Percentiles rank a stretch among this genome's conserved stretches.
Conservation (phyloP, 345 rosid genomes). For the Mangifera indica region DNA sequence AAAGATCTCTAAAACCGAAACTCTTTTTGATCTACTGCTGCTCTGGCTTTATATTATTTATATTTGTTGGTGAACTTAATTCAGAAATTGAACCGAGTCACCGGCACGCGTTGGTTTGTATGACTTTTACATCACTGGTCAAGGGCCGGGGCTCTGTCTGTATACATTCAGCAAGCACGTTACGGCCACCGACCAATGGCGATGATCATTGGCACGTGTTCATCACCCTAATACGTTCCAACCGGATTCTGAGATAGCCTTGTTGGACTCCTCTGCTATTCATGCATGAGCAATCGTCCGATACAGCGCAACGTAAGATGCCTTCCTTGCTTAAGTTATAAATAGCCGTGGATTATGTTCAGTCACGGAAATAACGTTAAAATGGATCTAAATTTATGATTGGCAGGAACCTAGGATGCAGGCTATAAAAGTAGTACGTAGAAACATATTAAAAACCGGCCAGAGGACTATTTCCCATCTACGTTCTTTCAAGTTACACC, state of each 20-base stretch:
- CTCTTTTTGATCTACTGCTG: slow-evolving; percentile 33
- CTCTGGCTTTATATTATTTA: slow-evolving; percentile 14
- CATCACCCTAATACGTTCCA: slow-evolving; percentile 2
- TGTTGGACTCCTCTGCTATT: not conserved
- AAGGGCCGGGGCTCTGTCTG: slow-evolving; percentile 10
- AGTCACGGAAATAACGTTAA: not conserved
- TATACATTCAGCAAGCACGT: slow-evolving; percentile 7
- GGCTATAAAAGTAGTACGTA: too few species aligned
- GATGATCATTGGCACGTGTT: slow-evolving; percentile 8
- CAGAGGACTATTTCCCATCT: too few species aligned
- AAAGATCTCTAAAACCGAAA: slow-evolving; percentile 31
- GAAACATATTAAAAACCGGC: too few species aligned
- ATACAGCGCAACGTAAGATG: not conserved
- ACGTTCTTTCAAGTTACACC: too few species aligned
- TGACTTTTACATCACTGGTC: slow-evolving; percentile 23
- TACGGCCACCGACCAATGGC: slow-evolving; percentile 30
- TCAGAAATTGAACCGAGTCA: slow-evolving; percentile 12
- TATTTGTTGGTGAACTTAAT: slow-evolving; percentile 28
- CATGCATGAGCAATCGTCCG: slow-evolving; percentile 16
- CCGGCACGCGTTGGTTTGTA: slow-evolving; percentile 35
- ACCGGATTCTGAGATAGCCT: not conserved
- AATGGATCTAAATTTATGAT: not conserved
- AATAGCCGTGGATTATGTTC: not conserved
- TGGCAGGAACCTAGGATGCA: too few species aligned
- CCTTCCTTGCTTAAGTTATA: not conserved